Base-by-base conservation (phyloP, 495 filamentous ascomycete species). In the Xylaria grammica region DNA sequence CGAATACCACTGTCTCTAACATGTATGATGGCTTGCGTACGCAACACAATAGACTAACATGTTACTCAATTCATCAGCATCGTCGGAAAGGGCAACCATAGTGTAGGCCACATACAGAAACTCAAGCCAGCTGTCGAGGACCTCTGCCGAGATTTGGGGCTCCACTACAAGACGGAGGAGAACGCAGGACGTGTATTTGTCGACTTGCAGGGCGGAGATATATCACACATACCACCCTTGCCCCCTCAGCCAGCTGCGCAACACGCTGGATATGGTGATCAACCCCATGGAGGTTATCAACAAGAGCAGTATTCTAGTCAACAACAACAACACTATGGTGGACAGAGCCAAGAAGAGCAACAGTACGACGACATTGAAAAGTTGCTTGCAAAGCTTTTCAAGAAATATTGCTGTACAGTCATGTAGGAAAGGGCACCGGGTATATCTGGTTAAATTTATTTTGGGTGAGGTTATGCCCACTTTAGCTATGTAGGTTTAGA, bases 71-170 rank as follows among this genome's bases (percentile, higher is more conserved):
- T 27, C 6, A 11, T 74, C 55, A 77, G 77, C 52, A 97, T 99
- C 72, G 96, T 98, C 24, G 95, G 95, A 48, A 97, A 92, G 78
- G 95, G 95, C 3, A 95, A 94, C 76, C 96, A 99, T 77, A 91
- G 87, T 29, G 79, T 75, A 2, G 82, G 87, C 62, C 88, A 91
- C 68, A 82, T 97, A 46, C 89, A 95, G 72, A 97, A 95, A 80
- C 86, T 99, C 72, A 97, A 94, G 75, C 95, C 95, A 6, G 82
- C 89, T 29, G 94, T 98, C 19, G 94, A 97, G 76, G 81, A 90
- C 68, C 78, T 98, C 51, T 97, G 93, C 74, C 84, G 78, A 11
- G 89, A 96, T 71, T 77, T 94, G 26, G 93, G 94, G 0, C 79
- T 98, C 26, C 84, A 92, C 67, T 97, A 90, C 74, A 72, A 82